Conservation (phyloP, 2,329 filamentous ascomycete genomes). For the Penicillium thymicola region DNA sequence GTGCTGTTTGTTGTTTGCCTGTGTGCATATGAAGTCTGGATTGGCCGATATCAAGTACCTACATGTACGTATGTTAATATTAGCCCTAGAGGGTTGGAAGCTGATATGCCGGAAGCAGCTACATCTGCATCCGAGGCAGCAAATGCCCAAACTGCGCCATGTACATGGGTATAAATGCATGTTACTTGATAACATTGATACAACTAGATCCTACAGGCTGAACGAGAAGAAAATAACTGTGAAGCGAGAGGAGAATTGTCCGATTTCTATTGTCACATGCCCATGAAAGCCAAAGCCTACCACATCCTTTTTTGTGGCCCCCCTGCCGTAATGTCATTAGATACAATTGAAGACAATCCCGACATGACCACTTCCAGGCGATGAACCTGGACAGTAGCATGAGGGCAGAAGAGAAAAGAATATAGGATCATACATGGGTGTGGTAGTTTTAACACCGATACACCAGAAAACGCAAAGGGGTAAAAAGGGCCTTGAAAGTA, state of each 20-base stretch:
- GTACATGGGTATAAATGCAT: background rate
- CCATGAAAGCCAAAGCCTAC: constrained; percentile 30
- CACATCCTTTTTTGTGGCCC: constrained; percentile 35
- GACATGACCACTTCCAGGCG: constrained; percentile 21
- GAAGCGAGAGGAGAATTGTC: constrained; percentile 42
- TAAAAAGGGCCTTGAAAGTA: constrained; percentile 28
- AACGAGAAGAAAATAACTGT: constrained; percentile 3
- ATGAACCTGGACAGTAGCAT: constrained; percentile 21
- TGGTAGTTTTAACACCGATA: constrained; percentile 34
- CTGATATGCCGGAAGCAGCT: background rate
- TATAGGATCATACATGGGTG: constrained; percentile 24
- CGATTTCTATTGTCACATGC: constrained; percentile 40
- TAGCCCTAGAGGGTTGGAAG: background rate
- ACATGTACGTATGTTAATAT: background rate
- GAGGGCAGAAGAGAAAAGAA: constrained; percentile 24
- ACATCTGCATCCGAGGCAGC: background rate
- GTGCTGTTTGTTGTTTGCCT: background rate
- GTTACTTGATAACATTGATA: constrained; percentile 8
- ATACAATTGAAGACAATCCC: constrained; percentile 39
- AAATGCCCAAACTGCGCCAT: background rate
- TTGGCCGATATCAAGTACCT: background rate
- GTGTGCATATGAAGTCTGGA: background rate
- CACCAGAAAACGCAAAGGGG: constrained; percentile 34
- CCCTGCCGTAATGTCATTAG: constrained; percentile 41
- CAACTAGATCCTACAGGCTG: background rate